phyloP scores from a whole-genome alignment of 2,329 filamentous ascomycete species.

The Monascus ruber region DNA sequence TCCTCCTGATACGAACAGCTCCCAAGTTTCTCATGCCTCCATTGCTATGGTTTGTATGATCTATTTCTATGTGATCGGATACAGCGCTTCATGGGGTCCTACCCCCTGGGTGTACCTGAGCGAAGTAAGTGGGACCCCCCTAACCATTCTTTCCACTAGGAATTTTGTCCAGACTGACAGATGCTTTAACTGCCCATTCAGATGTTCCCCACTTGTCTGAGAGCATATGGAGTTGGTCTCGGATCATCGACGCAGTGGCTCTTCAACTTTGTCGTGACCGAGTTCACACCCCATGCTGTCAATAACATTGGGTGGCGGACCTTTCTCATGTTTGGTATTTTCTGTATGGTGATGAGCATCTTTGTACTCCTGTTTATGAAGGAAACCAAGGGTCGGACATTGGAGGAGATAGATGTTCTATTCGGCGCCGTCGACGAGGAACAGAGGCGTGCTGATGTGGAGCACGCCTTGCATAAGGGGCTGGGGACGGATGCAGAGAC shows the following conservation, averaged over 20 bases:
- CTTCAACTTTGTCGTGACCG: slow-evolving; percentile 32
- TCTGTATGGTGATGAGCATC: slow-evolving; percentile 25
- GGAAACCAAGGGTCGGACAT: slow-evolving; percentile 26
- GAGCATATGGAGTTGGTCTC: slow-evolving; percentile 30
- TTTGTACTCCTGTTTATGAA: slow-evolving; percentile 27
- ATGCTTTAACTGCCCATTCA: too few species aligned
- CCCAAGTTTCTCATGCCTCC: slow-evolving; percentile 18
- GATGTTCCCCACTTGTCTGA: slow-evolving; percentile 12
- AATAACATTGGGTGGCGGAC: slow-evolving; percentile 28
- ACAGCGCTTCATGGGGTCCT: slow-evolving; percentile 18
- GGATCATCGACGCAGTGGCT: slow-evolving; percentile 29
- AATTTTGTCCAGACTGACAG: too few species aligned
- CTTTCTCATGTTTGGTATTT: slow-evolving; percentile 32
- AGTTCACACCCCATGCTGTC: slow-evolving; percentile 30
- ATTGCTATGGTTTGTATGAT: slow-evolving; percentile 36
- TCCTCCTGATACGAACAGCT: slow-evolving; percentile 17
- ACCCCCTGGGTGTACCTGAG: slow-evolving; percentile 24
- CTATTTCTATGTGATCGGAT: slow-evolving; percentile 36
- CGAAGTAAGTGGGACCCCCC: slow-evolving; percentile 12
- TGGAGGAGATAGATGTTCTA: slow-evolving; percentile 30
- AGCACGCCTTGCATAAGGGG: slow-evolving; percentile 15
- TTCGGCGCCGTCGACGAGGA: slow-evolving; percentile 17
- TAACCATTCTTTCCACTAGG: too few species aligned
- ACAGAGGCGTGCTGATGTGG: slow-evolving; percentile 13
- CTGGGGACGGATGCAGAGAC: slow-evolving; percentile 12